Percentiles rank a stretch among this genome's conserved stretches.
phyloP scores from a whole-genome alignment of 331 rosid species.

The Telfairia occidentalis region DNA sequence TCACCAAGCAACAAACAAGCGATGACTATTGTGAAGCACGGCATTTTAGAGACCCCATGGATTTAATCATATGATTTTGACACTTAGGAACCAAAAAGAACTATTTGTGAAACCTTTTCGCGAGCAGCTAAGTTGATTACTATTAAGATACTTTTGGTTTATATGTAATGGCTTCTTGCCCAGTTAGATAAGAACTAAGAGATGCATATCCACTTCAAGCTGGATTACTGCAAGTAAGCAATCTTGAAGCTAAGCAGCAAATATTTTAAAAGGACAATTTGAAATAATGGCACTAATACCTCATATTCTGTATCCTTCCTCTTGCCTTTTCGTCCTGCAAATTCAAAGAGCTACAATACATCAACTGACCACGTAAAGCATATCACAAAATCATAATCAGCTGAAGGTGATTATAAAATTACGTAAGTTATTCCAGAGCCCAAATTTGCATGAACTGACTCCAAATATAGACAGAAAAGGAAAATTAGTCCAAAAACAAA shows the following conservation, averaged over 20 bases:
- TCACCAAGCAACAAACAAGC: not conserved
- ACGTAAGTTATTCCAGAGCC: not conserved
- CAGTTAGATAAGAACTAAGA: not conserved
- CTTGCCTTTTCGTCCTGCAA: slow-evolving; percentile 33
- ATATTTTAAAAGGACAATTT: slow-evolving; percentile 1
- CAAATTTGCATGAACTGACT: not conserved
- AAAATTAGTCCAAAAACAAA: not conserved
- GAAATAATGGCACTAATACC: slow-evolving; percentile 26
- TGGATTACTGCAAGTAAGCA: not conserved
- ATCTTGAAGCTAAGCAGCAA: not conserved
- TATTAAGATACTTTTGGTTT: not conserved
- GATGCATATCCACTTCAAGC: not conserved
- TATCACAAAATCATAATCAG: not conserved
- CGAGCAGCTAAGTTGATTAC: not conserved
- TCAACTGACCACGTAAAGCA: not conserved
- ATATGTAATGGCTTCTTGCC: not conserved
- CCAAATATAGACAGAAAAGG: not conserved
- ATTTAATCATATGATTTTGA: not conserved
- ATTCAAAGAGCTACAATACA: slow-evolving; percentile 12
- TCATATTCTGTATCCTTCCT: slow-evolving; percentile 26
- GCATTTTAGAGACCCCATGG: not conserved
- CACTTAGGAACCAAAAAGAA: not conserved
- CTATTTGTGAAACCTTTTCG: not conserved
- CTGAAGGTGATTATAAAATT: not conserved
- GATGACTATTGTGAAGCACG: not conserved